These are phyloP conservation scores for Malus hybrid DNA, from an alignment of 331 rosid species.

Conservation along the genomic window DNA sequence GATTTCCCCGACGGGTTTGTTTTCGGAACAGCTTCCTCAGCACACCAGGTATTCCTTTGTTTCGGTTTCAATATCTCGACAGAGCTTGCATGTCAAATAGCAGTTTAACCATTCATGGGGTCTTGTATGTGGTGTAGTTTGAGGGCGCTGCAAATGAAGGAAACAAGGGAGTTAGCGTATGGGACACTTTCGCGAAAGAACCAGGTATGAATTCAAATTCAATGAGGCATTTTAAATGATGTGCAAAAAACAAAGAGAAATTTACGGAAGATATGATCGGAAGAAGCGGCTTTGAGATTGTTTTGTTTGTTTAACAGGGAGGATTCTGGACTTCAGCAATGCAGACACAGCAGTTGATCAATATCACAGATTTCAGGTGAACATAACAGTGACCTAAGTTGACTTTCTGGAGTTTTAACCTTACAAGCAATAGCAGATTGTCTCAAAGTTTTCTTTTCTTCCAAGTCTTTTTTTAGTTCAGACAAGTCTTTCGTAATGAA, in stretches of 20 bases:
- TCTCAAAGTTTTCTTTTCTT: neutral
- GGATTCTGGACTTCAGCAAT: conserved; percentile 89
- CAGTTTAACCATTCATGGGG: neutral
- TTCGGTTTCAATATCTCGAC: neutral
- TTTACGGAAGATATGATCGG: neutral
- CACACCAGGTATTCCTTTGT: conserved; percentile 62
- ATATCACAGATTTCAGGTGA: conserved; percentile 90
- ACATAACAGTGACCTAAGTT: conserved; percentile 1
- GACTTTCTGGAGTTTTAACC: neutral
- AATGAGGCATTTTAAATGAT: neutral
- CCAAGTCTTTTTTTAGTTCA: neutral
- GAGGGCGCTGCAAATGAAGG: conserved; percentile 92
- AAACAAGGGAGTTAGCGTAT: conserved; percentile 76
- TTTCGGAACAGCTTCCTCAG: conserved; percentile 96
- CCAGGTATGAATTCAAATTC: conserved; percentile 45
- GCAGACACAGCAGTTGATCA: conserved; percentile 89
- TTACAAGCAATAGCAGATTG: neutral
- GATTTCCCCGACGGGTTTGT: conserved; percentile 80
- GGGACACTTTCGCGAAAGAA: conserved; percentile 70
- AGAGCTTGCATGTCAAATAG: neutral
- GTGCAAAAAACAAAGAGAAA: neutral
- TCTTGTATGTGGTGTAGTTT: conserved; percentile 37
- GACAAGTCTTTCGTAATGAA: neutral
- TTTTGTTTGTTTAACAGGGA: conserved; percentile 43
- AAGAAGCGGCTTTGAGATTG: neutral